Percentiles rank a stretch among this genome's conserved stretches.
These are phyloP conservation scores for Talaromyces proteolyticus DNA, from an alignment of 495 filamentous ascomycete species.

Conservation along the genomic window DNA sequence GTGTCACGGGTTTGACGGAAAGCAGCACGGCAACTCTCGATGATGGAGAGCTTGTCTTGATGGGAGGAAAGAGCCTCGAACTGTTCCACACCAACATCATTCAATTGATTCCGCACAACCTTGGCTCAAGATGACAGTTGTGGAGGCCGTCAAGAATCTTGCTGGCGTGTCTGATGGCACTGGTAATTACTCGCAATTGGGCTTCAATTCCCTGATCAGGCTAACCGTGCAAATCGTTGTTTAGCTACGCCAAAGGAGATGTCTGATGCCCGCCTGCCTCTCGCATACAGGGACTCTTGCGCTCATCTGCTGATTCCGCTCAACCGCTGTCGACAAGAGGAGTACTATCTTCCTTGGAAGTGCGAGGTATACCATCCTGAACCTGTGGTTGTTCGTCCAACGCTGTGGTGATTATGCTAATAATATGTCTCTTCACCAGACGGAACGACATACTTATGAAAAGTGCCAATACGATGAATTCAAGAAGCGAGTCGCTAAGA, in stretches of 20 bases:
- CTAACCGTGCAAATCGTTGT: neutral
- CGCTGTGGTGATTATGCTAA: neutral
- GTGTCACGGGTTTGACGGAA: slow-evolving; percentile 3
- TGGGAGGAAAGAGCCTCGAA: neutral
- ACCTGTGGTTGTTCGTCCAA: neutral
- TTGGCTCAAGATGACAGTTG: slow-evolving; percentile 36
- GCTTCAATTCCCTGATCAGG: neutral
- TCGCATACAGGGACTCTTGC: slow-evolving; percentile 91
- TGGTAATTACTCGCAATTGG: slow-evolving; percentile 27
- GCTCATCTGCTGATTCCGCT: slow-evolving; percentile 90
- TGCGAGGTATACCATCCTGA: slow-evolving; percentile 70
- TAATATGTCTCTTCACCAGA: slow-evolving; percentile 37
- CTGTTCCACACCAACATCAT: neutral
- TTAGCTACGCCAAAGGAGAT: slow-evolving; percentile 83
- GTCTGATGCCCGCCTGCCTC: slow-evolving; percentile 80
- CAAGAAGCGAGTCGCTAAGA: slow-evolving; percentile 96
- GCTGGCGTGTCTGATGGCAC: slow-evolving; percentile 41
- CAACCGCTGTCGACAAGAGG: slow-evolving; percentile 87
- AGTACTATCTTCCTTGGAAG: slow-evolving; percentile 96
- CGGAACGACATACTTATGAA: slow-evolving; percentile 94
- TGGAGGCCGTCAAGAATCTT: slow-evolving; percentile 49
- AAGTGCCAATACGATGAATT: slow-evolving; percentile 99
- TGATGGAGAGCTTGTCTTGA: neutral
- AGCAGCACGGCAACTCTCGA: neutral
- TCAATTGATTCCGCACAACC: neutral